These are phyloP conservation scores for Phytophthora chlamydospora DNA, from an alignment of 352 stramenopile species.

Conservation along the genomic window DNA sequence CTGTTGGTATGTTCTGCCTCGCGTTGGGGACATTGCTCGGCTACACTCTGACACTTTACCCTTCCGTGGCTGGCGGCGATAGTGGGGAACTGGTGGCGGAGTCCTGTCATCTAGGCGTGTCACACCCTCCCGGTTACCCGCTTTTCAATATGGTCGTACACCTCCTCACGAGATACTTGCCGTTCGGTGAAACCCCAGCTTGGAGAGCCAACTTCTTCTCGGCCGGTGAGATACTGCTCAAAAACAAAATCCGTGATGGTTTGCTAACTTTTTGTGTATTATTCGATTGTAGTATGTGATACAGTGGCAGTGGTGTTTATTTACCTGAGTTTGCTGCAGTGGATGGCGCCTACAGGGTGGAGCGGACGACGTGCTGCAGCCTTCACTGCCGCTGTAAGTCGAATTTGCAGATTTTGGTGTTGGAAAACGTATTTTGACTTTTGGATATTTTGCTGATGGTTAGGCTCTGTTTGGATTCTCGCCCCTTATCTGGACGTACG, in stretches of 20 bases:
- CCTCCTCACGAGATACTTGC: slow-evolving; percentile 47
- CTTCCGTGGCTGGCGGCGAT: slow-evolving; percentile 90
- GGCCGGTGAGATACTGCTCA: slow-evolving; percentile 46
- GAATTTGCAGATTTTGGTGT: not conserved
- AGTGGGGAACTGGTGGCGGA: slow-evolving; percentile 94
- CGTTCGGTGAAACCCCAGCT: slow-evolving; percentile 49
- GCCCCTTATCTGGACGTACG: slow-evolving; percentile 95
- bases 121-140: slow-evolving; percentile 95
- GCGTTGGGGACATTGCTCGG: slow-evolving; percentile 44
- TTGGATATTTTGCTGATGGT: not conserved
- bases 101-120: slow-evolving; percentile 92
- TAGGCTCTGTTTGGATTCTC: slow-evolving; percentile 91
- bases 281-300: slow-evolving; percentile 62
- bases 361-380: slow-evolving; percentile 41
- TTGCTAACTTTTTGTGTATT: slow-evolving; percentile 5
- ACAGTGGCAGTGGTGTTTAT: slow-evolving; percentile 56
- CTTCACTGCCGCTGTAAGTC: slow-evolving; percentile 59
- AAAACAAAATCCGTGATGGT: not conserved
- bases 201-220: slow-evolving; percentile 91
- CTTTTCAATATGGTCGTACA: slow-evolving; percentile 93
- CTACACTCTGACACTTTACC: slow-evolving; percentile 85
- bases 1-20: slow-evolving; percentile 15
- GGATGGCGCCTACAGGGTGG: slow-evolving; percentile 33
- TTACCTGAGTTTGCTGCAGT: slow-evolving; percentile 61
- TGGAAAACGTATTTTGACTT: not conserved